Evolutionary conservation across 495 filamentous ascomycete species (phyloP).

Genomic region (Talaromyces ruber): DNA sequence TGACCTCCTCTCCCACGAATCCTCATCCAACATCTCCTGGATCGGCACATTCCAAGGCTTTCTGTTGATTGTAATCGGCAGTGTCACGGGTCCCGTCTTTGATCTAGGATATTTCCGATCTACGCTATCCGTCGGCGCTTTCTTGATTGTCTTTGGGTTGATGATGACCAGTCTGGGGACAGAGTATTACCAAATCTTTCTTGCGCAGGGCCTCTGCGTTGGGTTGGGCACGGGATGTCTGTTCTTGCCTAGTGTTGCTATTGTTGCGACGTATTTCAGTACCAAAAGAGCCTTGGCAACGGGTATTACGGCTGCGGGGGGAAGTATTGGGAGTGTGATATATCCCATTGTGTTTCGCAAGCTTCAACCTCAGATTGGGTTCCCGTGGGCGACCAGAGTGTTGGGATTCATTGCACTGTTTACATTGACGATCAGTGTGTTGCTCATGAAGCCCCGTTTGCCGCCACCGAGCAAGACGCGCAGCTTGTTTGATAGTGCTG

Average conservation of each 20-base stretch:
- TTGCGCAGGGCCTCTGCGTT: constrained; percentile 26
- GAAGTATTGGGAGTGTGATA: constrained; percentile 39
- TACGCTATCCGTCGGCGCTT: constrained; percentile 19
- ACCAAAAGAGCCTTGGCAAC: constrained; percentile 33
- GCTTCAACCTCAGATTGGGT: constrained; percentile 38
- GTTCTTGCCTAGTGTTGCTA: constrained; percentile 50
- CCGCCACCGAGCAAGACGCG: constrained; percentile 12
- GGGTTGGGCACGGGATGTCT: constrained; percentile 32
- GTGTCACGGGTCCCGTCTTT: constrained; percentile 33
- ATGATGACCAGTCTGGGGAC: constrained; percentile 32
- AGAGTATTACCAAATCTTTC: constrained; percentile 23
- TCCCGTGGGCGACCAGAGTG: constrained; percentile 44
- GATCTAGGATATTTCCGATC: constrained; percentile 33
- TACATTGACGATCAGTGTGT: constrained; percentile 28
- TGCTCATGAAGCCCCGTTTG: constrained; percentile 20
- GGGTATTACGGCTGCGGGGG: constrained; percentile 35
- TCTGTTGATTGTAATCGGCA: constrained; percentile 30
- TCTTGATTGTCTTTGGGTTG: constrained; percentile 34
- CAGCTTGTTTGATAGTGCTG: constrained; percentile 22
- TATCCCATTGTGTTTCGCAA: constrained; percentile 46
- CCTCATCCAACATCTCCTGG: constrained; percentile 32
- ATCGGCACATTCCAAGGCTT: constrained; percentile 37
- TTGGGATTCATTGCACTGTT: constrained; percentile 43
- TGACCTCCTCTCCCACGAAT: constrained; percentile 18
- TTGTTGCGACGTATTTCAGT: constrained; percentile 34